These are phyloP conservation scores for Cudoniella acicularis DNA, from an alignment of 495 filamentous ascomycete species.

Conservation along the genomic window DNA sequence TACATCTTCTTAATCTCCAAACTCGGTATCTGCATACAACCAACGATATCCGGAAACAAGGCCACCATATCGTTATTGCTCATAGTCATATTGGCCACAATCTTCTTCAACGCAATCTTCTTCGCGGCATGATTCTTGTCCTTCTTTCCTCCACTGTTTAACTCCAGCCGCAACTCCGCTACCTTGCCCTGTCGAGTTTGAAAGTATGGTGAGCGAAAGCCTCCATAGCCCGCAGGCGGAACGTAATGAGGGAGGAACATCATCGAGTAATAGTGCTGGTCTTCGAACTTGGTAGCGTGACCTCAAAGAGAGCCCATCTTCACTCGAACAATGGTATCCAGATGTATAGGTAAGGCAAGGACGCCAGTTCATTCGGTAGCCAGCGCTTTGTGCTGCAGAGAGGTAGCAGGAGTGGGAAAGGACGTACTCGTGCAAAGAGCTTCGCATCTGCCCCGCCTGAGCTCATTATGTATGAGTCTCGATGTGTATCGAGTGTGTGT, in stretches of 20 bases:
- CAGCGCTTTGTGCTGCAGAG: conserved; percentile 1
- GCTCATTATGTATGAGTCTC: conserved; percentile 54
- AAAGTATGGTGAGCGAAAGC: conserved; percentile 22
- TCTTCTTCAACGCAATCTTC: conserved; percentile 99
- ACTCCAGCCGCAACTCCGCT: conserved; percentile 90
- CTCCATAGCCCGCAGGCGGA: conserved; percentile 20
- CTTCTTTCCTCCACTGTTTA: conserved; percentile 92
- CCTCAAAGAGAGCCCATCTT: background rate
- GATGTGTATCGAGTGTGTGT: conserved; percentile 13
- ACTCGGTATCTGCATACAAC: conserved; percentile 88
- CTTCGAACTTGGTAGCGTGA: background rate
- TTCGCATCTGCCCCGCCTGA: conserved; percentile 91
- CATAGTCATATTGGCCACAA: conserved; percentile 99
- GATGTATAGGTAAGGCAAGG: background rate
- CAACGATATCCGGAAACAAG: conserved; percentile 91
- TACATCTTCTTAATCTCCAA: conserved; percentile 99
- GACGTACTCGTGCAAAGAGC: conserved; percentile 96
- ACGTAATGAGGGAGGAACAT: conserved; percentile 47
- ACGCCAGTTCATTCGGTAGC: background rate
- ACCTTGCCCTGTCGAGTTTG: conserved; percentile 83
- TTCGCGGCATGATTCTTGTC: conserved; percentile 97
- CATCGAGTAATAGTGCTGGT: conserved; percentile 22
- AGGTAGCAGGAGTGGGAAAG: conserved; percentile 1
- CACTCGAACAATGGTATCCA: conserved; percentile 1
- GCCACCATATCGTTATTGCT: conserved; percentile 99